Evolutionary conservation across 306 rosid species (phyloP), one percentile per base, ranked within the genome.

Genomic region (Fragaria vesca): DNA sequence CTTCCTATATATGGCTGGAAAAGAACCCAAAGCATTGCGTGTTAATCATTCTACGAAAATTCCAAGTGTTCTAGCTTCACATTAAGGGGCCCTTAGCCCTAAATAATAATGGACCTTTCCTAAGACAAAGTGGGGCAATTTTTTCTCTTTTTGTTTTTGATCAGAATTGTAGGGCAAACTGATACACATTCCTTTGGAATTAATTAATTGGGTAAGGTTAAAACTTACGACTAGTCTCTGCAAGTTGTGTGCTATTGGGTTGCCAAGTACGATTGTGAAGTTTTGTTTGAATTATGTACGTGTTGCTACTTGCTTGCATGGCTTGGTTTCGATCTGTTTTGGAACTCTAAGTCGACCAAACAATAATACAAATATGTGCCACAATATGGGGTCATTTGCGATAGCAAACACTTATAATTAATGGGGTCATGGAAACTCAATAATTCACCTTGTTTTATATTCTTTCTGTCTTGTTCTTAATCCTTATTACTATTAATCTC

Each of bases 241-340:
- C 54, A 15, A 55, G 52, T 38, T 38, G 34, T 38, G 38, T 3
- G 46, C 2, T 73, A 8, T 30, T 10, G 13, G 15, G 74, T 71
- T 71, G 61, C 45, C 32, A 13, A 12, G 67, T 20, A 13, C 34
- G 67, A 55, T 38, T 7, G 77, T 73, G 68, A 55, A 54, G 77
- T 55, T 73, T 73, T 38, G 67, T 73, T 73, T 42, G 48, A 26
- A 4, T n/a, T 8, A 48, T 13, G 38, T 66, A 61, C 52, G 34
- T 18, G 71, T 66, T 36, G 8, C 24, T 24, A 24, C 24, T 24
- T 24, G 24, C 52, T 68, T 42, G 34, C 51, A 8, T 68, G 18
- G 9, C 8, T 68, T 5, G 51, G 51, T 40, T 36, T 40, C 30
- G 24, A 24, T 18, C 5, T 20, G 8, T 1, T 20, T 38, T 67